Conservation (phyloP, 495 filamentous ascomycete genomes). For the Aspergillus sclerotioniger region DNA sequence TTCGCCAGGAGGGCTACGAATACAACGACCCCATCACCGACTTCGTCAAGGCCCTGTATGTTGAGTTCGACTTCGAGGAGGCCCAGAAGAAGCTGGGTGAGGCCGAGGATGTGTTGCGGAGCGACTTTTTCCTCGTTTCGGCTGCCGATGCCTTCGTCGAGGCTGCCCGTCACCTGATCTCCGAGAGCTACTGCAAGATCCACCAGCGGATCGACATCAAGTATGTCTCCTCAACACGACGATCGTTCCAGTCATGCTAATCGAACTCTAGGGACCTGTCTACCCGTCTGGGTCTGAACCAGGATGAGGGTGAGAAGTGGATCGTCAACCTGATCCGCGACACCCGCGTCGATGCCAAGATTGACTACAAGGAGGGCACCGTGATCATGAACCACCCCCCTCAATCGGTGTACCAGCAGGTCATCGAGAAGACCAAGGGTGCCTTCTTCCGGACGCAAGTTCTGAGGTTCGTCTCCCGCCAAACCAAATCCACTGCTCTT, state of each 20-base stretch:
- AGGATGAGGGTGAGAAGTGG: conserved; percentile 99
- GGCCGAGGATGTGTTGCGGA: conserved; percentile 86
- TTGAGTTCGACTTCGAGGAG: conserved; percentile 99
- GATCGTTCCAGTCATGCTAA: background rate
- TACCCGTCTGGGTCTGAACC: conserved; percentile 78
- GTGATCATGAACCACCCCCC: conserved; percentile 99
- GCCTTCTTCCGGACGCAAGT: conserved; percentile 88
- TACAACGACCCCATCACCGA: conserved; percentile 94
- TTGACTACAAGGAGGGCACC: conserved; percentile 97
- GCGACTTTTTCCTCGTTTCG: conserved; percentile 91
- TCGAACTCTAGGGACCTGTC: conserved; percentile 69
- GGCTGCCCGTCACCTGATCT: conserved; percentile 90
- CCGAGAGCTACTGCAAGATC: conserved; percentile 99
- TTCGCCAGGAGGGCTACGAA: conserved; percentile 95
- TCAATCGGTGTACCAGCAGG: conserved; percentile 97
- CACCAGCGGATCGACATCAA: conserved; percentile 97
- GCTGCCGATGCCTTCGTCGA: conserved; percentile 90
- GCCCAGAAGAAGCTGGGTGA: conserved; percentile 88
- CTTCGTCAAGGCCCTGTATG: conserved; percentile 92
- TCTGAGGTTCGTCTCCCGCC: conserved; percentile 47
- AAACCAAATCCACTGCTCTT: background rate
- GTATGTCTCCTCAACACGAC: conserved; percentile 38
- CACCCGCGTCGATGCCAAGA: conserved; percentile 96
- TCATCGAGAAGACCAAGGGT: conserved; percentile 94
- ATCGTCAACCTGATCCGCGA: conserved; percentile 99